Conservation (phyloP, 1,139 yeast species). For the Hyphopichia wangnamkhiaoensis region DNA sequence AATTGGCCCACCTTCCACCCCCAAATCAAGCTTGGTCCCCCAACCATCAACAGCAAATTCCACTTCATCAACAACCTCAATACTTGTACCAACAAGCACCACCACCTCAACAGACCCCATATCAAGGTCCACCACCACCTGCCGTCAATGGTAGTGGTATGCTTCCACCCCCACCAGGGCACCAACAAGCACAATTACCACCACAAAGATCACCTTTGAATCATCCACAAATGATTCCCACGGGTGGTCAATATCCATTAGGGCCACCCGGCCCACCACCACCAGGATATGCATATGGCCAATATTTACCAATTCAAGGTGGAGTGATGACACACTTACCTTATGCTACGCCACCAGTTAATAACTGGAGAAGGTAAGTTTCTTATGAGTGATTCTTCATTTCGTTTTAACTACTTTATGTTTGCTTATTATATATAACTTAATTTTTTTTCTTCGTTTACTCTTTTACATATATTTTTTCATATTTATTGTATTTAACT, state of each 20-base stretch:
- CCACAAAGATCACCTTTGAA: conserved; percentile 23
- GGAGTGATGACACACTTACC: conserved; percentile 28
- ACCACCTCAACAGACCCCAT: conserved; percentile 16
- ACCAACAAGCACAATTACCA: conserved; percentile 8
- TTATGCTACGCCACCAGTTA: conserved; percentile 25
- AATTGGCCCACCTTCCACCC: conserved; percentile 24
- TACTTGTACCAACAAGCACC: conserved; percentile 20
- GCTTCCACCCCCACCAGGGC: conserved; percentile 16
- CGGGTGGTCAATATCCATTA: conserved; percentile 22
- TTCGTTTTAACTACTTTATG: neutral
- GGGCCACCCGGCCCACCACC: conserved; percentile 27
- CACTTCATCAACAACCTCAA: conserved; percentile 24
- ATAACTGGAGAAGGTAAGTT: conserved; percentile 33
- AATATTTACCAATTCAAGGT: conserved; percentile 37
- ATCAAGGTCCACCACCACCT: conserved; percentile 12
- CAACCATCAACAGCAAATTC: conserved; percentile 23
- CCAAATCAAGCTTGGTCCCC: conserved; percentile 28
- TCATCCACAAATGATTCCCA: conserved; percentile 22
- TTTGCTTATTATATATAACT: too few relatives aligned
- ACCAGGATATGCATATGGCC: conserved; percentile 38
- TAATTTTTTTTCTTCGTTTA: too few relatives aligned
- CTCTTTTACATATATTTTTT: neutral
- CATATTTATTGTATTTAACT: too few relatives aligned
- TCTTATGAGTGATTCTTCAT: neutral
- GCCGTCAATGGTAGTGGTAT: conserved; percentile 8